These are phyloP conservation scores for Citrullus colocynthis DNA, from an alignment of 306 rosid genomes.

Conservation along the genomic window DNA sequence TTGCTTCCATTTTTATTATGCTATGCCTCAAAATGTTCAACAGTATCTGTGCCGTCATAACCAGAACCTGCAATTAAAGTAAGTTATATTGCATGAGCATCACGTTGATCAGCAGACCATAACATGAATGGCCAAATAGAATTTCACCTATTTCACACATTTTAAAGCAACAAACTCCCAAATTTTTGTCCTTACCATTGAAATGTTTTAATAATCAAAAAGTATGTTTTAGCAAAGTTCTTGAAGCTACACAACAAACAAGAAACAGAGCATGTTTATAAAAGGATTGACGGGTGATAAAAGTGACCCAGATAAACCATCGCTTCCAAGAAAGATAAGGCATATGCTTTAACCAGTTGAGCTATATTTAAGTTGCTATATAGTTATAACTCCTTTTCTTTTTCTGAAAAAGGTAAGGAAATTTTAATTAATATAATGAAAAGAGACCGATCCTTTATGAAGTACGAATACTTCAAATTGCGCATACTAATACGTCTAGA, in stretches of 20 bases:
- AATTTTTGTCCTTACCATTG: neutral
- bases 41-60: conserved; percentile 98
- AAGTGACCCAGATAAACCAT: neutral
- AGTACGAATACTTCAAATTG: too few relatives aligned
- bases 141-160: neutral
- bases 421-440: too few relatives aligned
- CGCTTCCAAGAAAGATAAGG: neutral
- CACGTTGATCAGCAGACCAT: neutral
- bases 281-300: neutral
- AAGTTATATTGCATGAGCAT: neutral
- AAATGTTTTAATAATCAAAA: neutral
- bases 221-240: neutral
- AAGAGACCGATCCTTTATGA: too few relatives aligned
- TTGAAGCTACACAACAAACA: neutral
- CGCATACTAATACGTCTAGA: too few relatives aligned
- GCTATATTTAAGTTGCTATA: too few relatives aligned
- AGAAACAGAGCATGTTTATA: neutral
- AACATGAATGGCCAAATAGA: neutral
- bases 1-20: conserved; percentile 85
- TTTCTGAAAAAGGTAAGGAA: too few relatives aligned
- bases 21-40: conserved; percentile 98
- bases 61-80: conserved; percentile 55
- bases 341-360: neutral
- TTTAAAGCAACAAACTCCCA: neutral
- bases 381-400: too few relatives aligned